Percentiles rank a stretch among this genome's conserved stretches.
These are phyloP conservation scores for Dactylellina leptospora DNA, from an alignment of 2,329 filamentous ascomycete genomes.

Conservation along the genomic window DNA sequence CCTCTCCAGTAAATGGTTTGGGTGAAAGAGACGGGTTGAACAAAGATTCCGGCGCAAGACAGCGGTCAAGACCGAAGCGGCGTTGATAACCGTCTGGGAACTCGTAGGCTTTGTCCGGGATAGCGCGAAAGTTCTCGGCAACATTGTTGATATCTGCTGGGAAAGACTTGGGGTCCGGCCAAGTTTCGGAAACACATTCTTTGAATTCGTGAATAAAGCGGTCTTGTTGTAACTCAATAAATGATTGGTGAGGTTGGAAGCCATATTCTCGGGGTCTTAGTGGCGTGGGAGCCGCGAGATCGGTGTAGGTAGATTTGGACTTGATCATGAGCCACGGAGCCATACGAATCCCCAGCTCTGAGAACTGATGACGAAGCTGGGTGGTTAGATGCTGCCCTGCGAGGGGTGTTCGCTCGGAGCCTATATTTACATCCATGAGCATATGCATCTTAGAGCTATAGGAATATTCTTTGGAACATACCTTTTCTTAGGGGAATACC, in stretches of 20 bases:
- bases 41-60: slow-evolving; percentile 83
- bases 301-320: slow-evolving; percentile 88
- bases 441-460: background rate
- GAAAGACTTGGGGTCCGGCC: slow-evolving; percentile 71
- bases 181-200: slow-evolving; percentile 93
- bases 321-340: slow-evolving; percentile 87
- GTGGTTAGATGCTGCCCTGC: slow-evolving; percentile 89
- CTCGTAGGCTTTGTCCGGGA: slow-evolving; percentile 73
- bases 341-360: slow-evolving; percentile 61
- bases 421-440: slow-evolving; percentile 14
- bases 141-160: slow-evolving; percentile 49
- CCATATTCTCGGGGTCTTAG: slow-evolving; percentile 75
- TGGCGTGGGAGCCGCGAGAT: slow-evolving; percentile 75
- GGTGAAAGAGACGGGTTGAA: slow-evolving; percentile 75
- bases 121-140: slow-evolving; percentile 39
- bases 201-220: slow-evolving; percentile 95
- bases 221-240: slow-evolving; percentile 86
- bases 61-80: slow-evolving; percentile 89
- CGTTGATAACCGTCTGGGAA: slow-evolving; percentile 95
- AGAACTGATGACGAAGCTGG: slow-evolving; percentile 74
- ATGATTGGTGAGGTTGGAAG: slow-evolving; percentile 72
- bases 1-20: slow-evolving; percentile 30
- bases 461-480: background rate
- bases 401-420: slow-evolving; percentile 80
- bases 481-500: slow-evolving; percentile 88